Conservation (phyloP, 208 protist species). For the Trypanosoma rangeli region DNA sequence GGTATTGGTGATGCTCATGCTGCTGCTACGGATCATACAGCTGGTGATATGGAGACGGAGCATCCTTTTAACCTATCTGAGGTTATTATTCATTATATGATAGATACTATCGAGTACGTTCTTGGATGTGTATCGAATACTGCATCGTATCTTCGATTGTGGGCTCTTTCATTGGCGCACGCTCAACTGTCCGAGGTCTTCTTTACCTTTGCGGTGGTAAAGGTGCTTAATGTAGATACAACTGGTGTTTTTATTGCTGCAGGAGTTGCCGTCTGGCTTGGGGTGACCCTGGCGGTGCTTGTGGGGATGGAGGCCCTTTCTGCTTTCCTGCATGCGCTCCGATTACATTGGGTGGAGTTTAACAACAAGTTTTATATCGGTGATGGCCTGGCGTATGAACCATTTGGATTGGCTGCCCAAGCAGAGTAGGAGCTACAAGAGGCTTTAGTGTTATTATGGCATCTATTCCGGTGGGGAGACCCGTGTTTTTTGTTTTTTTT, state of each 20-base stretch:
- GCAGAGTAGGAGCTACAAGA: constrained; percentile 45
- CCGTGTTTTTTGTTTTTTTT: background rate
- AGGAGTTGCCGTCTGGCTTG: constrained; percentile 92
- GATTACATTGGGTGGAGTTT: constrained; percentile 98
- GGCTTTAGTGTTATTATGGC: background rate
- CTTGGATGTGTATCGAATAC: constrained; percentile 99
- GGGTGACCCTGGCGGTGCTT: constrained; percentile 95
- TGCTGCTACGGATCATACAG: too few relatives aligned
- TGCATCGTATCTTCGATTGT: constrained; percentile 99
- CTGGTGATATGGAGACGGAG: constrained; percentile 35
- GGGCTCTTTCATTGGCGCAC: constrained; percentile 99
- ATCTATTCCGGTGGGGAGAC: background rate
- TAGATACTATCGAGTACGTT: constrained; percentile 99
- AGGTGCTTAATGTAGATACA: constrained; percentile 41
- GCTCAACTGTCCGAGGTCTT: constrained; percentile 95
- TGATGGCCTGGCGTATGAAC: constrained; percentile 8
- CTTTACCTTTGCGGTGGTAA: constrained; percentile 72
- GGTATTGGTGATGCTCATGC: too few relatives aligned
- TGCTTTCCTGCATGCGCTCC: constrained; percentile 98
- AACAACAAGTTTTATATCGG: constrained; percentile 98
- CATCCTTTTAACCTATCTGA: constrained; percentile 92
- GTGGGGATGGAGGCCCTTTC: constrained; percentile 99
- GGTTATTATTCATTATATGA: constrained; percentile 97
- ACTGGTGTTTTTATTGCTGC: constrained; percentile 75
- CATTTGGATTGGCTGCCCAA: too few relatives aligned